Conservation (phyloP, 129 eudicot genomes). For the Dittrichia graveolens region DNA sequence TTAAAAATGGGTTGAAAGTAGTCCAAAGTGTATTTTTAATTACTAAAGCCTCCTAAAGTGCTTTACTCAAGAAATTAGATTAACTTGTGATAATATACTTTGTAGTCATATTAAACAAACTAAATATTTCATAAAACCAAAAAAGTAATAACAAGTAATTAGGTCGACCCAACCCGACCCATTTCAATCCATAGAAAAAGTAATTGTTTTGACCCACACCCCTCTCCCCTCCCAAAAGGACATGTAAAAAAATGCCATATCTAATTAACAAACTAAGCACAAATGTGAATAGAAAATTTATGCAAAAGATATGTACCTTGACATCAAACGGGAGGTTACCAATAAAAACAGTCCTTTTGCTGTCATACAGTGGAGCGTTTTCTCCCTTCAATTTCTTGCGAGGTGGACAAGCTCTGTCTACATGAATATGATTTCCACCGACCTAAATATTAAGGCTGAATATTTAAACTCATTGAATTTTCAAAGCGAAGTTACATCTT, state of each 20-base stretch:
- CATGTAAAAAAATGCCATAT: too few species aligned
- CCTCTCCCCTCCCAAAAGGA: neutral
- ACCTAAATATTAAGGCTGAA: conserved; percentile 45
- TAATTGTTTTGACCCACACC: neutral
- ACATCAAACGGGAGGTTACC: conserved; percentile 98
- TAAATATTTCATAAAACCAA: neutral
- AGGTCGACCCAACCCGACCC: neutral
- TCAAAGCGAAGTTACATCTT: neutral
- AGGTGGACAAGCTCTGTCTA: conserved; percentile 99
- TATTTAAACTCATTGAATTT: neutral
- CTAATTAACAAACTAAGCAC: neutral
- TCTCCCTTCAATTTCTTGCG: conserved; percentile 97
- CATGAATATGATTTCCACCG: conserved; percentile 92
- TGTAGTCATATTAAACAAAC: neutral
- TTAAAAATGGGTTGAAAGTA: neutral
- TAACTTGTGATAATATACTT: neutral
- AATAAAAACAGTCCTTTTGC: conserved; percentile 79
- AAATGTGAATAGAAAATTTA: neutral
- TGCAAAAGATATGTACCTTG: conserved; percentile 48
- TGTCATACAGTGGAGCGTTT: conserved; percentile 62
- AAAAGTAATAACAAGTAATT: neutral
- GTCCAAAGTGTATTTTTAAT: neutral
- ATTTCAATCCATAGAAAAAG: neutral
- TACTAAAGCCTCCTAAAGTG: neutral
- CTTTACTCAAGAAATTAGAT: neutral